Evolutionary conservation across 2,329 filamentous ascomycete species (phyloP).

Genomic region (Aureobasidium sp.): DNA sequence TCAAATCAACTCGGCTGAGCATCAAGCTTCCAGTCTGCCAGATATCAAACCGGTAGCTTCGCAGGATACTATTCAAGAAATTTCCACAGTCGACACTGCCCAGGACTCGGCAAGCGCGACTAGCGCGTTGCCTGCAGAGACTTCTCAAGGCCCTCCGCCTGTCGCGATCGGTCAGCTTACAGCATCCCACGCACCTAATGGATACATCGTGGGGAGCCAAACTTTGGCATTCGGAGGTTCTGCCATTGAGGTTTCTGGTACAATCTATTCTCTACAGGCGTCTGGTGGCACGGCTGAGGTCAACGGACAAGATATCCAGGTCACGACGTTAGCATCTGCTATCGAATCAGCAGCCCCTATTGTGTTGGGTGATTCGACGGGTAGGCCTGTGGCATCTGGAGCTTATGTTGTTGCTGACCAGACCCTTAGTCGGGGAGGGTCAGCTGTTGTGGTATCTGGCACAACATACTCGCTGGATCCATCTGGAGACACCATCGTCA

Average conservation of each 20-base stretch:
- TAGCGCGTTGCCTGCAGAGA: not conserved
- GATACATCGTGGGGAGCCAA: not conserved
- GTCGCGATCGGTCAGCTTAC: not conserved
- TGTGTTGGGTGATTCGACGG: not conserved
- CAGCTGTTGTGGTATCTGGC: not conserved
- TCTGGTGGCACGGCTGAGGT: not conserved
- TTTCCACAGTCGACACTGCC: too few species aligned
- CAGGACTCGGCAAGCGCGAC: not conserved
- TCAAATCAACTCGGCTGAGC: not conserved
- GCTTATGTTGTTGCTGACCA: not conserved
- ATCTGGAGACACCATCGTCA: not conserved
- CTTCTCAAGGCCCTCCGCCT: not conserved
- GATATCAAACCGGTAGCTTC: not conserved
- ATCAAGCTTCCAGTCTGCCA: not conserved
- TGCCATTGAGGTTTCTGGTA: not conserved
- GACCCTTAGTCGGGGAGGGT: not conserved
- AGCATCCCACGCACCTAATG: not conserved
- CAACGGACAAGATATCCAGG: not conserved
- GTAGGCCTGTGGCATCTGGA: not conserved
- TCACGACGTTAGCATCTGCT: not conserved
- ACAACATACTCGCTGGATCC: not conserved
- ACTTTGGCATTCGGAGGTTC: not conserved
- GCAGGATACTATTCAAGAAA: not conserved
- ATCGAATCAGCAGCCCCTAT: not conserved
- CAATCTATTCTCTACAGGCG: not conserved